These are phyloP conservation scores for Penicillium macrosclerotiorum DNA, from an alignment of 495 filamentous ascomycete genomes.

Conservation along the genomic window DNA sequence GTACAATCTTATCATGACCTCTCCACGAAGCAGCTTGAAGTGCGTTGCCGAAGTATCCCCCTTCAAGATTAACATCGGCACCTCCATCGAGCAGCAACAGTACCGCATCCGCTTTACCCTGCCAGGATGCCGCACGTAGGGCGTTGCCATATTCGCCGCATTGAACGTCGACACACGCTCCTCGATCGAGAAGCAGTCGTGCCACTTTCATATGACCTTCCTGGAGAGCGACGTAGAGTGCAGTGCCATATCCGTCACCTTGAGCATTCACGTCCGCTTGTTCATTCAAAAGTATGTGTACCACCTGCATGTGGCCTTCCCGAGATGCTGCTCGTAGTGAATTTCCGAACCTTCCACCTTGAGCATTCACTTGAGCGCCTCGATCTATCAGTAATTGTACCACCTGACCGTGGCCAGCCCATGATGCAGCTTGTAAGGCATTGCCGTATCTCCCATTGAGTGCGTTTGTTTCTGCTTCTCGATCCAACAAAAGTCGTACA, in stretches of 20 bases:
- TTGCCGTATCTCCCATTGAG: too few relatives aligned
- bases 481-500: too few relatives aligned
- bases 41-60: constrained; percentile 19
- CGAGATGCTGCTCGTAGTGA: constrained; percentile 19
- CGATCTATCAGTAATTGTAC: constrained; percentile 23
- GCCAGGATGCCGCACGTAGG: too few relatives aligned
- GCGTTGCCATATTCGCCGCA: too few relatives aligned
- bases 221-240: too few relatives aligned
- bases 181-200: too few relatives aligned
- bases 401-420: constrained; percentile 8
- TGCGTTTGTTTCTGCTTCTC: too few relatives aligned
- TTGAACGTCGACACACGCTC: too few relatives aligned
- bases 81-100: constrained; percentile 1
- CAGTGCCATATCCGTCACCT: too few relatives aligned
- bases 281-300: constrained; percentile 17
- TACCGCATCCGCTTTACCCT: too few relatives aligned
- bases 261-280: too few relatives aligned
- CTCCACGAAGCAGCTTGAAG: constrained; percentile 16
- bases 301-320: constrained; percentile 10
- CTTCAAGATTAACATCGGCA: constrained; percentile 16
- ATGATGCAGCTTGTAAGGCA: constrained; percentile 20
- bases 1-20: not conserved
- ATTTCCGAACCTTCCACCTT: not conserved
- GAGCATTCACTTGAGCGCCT: constrained; percentile 21
- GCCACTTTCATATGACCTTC: too few relatives aligned